Conservation (phyloP, 2,329 filamentous ascomycete genomes). For the Pseudofabraea citricarpa region DNA sequence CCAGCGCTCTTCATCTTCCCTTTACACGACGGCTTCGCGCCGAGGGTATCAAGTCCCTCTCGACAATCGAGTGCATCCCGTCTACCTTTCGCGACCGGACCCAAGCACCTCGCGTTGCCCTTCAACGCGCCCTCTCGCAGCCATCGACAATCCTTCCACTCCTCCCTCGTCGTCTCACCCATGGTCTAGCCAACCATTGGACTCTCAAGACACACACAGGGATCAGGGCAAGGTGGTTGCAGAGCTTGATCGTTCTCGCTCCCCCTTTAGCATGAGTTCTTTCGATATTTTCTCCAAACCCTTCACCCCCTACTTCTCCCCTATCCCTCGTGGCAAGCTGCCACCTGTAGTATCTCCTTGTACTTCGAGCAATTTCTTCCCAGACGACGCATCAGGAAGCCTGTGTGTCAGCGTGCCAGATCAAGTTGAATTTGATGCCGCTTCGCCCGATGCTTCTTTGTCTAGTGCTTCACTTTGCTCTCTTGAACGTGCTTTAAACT, state of each 20-base stretch:
- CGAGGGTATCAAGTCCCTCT: constrained; percentile 1
- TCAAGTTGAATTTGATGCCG: not conserved
- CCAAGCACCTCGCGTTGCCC: not conserved
- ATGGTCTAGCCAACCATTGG: not conserved
- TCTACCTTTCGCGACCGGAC: constrained; percentile 2
- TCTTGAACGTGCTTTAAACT: not conserved
- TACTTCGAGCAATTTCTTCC: not conserved
- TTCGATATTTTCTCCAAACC: too few species aligned
- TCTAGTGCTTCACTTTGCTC: not conserved
- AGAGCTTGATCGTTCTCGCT: not conserved
- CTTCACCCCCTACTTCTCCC: not conserved
- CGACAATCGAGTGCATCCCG: not conserved
- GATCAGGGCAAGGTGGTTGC: not conserved
- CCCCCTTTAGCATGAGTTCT: not conserved
- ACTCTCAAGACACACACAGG: not conserved
- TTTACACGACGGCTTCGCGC: not conserved
- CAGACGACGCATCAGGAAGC: not conserved
- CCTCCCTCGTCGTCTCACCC: not conserved
- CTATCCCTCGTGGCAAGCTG: not conserved
- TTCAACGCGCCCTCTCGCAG: not conserved
- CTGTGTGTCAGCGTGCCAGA: not conserved
- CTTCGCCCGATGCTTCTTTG: too few species aligned
- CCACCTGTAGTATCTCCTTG: not conserved
- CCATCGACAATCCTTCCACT: not conserved
- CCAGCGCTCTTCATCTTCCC: not conserved